Conservation (phyloP, 176 grass and related monocot species). For the Pontederia crassipes region DNA sequence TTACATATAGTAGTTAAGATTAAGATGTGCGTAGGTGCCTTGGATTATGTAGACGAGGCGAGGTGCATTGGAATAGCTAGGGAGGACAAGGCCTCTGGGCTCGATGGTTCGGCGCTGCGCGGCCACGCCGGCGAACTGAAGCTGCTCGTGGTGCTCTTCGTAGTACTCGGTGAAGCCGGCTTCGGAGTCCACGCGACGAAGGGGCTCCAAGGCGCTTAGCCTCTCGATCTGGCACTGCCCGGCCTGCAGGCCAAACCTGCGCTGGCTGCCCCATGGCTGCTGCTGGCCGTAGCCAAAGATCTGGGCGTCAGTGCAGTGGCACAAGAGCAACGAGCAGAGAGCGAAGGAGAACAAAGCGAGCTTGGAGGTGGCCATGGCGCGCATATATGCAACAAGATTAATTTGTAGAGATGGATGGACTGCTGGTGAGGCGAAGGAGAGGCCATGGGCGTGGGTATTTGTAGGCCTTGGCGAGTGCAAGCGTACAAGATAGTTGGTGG, state of each 20-base stretch:
- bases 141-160: constrained; percentile 9
- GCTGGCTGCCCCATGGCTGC: constrained; percentile 18
- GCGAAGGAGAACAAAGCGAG: constrained; percentile 3
- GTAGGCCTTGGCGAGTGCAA: no score
- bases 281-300: background rate
- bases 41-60: constrained; percentile 23
- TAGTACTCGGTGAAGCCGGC: constrained; percentile 28
- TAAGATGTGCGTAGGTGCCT: constrained; percentile 5
- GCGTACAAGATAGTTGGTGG: no score
- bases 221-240: constrained; percentile 18
- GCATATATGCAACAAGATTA: background rate
- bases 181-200: constrained; percentile 7
- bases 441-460: no score
- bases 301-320: constrained; percentile 24
- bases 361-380: background rate
- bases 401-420: background rate
- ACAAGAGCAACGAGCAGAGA: constrained; percentile 22
- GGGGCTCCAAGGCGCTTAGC: constrained; percentile 13
- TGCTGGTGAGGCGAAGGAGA: background rate
- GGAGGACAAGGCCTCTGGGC: constrained; percentile 19
- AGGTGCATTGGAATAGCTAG: constrained; percentile 22
- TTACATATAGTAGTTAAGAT: background rate
- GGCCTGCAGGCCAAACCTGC: constrained; percentile 3
- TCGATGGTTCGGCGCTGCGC: constrained; percentile 18
- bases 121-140: constrained; percentile 18